Base-by-base conservation (phyloP, 179 eudicot species). In the Patellifolia procumbens region DNA sequence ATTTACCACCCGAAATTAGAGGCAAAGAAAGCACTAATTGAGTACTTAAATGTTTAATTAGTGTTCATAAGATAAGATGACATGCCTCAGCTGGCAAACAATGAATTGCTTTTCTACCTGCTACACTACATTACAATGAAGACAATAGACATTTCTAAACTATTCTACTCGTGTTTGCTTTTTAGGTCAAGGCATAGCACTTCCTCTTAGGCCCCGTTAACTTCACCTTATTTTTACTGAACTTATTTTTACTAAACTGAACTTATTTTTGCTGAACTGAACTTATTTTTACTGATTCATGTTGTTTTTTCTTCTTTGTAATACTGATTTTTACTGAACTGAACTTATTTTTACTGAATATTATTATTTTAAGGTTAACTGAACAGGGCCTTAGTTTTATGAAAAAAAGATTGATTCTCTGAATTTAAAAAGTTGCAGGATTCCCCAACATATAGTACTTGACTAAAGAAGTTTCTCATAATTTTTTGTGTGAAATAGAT, bases 401-500 rank as follows among this genome's bases (percentile, higher is more conserved):
- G n/a, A 74, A 31, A n/a, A 60, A 60, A 74, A 74, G 64, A 59
- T 69, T 74, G 76, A 82, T 78, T 75, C 81, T 56, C 16, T 70
- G 29, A 17, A 49, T 35, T 62, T 52, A 1, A 34, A 81, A 78
- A 69, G 42, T 45, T 8, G 15, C 24, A 58, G 37, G 39, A 67
- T 73, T 66, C 68, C 42, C 49, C 52, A 26, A 42, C 62, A 31
- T 51, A 31, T 16, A 75, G 13, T 22, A 48, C 24, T 48, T 45
- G 12, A 46, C 29, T 17, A 69, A 29, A 69, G 39, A 48, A 48
- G 28, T 31, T 49, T 70, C 42, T n/a, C n/a, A 7, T 70, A 17
- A 16, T 20, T 3, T 22, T 43, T 29, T 60, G 34, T n/a, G n/a
- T n/a, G n/a, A n/a, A 60, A 60, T 29, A 15, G 0, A 3, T 13